These are phyloP conservation scores for Sequoia sempervirens DNA, from an alignment of 75 land plant species.

Conservation along the genomic window DNA sequence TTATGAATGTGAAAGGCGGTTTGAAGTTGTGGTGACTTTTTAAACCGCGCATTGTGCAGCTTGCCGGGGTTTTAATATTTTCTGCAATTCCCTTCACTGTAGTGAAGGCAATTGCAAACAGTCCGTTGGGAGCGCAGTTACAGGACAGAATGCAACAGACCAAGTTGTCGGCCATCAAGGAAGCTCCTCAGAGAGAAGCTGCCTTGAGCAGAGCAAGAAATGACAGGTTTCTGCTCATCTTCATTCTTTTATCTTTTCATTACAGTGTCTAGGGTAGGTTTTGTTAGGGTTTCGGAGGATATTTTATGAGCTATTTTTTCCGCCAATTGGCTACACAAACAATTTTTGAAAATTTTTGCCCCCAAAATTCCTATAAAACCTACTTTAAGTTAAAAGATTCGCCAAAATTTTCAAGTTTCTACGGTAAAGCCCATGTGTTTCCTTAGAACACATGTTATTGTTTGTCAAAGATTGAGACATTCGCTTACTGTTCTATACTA, in stretches of 20 bases:
- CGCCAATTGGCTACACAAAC: too few species aligned
- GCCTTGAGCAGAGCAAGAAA: constrained; percentile 51
- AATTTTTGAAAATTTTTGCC: too few species aligned
- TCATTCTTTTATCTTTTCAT: not conserved
- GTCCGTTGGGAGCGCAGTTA: constrained; percentile 66
- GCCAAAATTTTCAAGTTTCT: not conserved
- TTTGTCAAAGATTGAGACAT: not conserved
- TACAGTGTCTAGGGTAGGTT: not conserved
- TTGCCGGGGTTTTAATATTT: constrained; percentile 84
- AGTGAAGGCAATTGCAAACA: constrained; percentile 89
- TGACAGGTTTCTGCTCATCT: constrained; percentile 38
- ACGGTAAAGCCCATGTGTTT: not conserved
- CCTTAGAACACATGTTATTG: not conserved
- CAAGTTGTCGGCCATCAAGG: constrained; percentile 43
- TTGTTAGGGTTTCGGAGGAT: not conserved
- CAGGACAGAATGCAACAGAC: constrained; percentile 63
- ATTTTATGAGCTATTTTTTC: too few species aligned
- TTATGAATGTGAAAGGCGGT: not conserved
- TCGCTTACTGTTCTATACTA: not conserved
- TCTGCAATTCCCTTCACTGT: constrained; percentile 94
- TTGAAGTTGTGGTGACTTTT: not conserved
- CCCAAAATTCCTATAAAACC: too few species aligned
- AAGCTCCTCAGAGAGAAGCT: constrained; percentile 39
- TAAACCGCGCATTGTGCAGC: constrained; percentile 23
- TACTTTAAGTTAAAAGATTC: not conserved